Evolutionary conservation across 345 rosid genomes (phyloP).

Genomic region (Camelina laxa): DNA sequence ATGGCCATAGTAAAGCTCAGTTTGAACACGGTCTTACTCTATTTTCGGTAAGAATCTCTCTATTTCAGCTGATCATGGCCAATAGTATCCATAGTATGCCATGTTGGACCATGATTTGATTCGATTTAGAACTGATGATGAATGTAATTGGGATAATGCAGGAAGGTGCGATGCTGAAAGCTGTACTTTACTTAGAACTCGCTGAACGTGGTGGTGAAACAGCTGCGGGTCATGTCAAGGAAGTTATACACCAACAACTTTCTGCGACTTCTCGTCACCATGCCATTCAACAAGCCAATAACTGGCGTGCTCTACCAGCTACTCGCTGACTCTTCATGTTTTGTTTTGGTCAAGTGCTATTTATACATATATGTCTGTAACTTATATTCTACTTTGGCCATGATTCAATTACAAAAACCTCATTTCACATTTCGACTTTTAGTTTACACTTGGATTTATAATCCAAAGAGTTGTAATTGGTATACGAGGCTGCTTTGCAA

Average conservation of each 20-base stretch:
- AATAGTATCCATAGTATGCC: too few species aligned
- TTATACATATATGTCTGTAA: neutral
- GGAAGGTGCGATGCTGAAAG: conserved; percentile 82
- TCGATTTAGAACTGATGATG: conserved; percentile 1
- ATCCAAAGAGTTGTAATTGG: neutral
- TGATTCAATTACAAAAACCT: neutral
- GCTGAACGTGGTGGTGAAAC: conserved; percentile 86
- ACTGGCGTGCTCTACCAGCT: conserved; percentile 62
- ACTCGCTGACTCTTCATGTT: conserved; percentile 37
- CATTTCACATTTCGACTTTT: neutral
- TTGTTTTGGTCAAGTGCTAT: neutral
- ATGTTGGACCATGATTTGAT: neutral
- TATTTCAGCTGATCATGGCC: neutral
- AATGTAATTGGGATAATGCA: conserved; percentile 35
- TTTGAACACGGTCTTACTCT: conserved; percentile 85
- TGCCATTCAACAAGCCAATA: conserved; percentile 60
- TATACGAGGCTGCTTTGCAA: too few species aligned
- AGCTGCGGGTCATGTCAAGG: conserved; percentile 74
- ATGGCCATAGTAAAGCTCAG: conserved; percentile 86
- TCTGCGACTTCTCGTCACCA: conserved; percentile 58
- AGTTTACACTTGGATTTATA: neutral
- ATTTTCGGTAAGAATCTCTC: conserved; percentile 61
- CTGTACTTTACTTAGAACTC: conserved; percentile 85
- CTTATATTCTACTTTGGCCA: neutral
- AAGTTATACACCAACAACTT: conserved; percentile 69